Conservation (phyloP, 2,329 filamentous ascomycete species). For the Claviceps monticola region DNA sequence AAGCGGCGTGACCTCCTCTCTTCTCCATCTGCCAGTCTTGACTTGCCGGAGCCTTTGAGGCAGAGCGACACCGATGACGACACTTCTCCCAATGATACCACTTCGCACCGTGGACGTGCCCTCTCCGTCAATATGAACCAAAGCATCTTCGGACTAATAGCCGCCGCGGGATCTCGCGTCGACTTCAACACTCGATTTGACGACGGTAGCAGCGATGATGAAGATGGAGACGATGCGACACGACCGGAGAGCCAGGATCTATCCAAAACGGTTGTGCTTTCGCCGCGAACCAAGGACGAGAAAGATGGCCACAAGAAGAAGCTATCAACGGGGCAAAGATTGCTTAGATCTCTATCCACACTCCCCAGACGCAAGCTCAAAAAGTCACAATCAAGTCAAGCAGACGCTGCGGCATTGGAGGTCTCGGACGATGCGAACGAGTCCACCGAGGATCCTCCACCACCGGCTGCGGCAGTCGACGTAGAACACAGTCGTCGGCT, state of each 20-base stretch:
- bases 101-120: constrained; percentile 28
- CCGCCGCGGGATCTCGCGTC: constrained; percentile 68
- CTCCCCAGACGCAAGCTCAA: constrained; percentile 33
- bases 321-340: constrained; percentile 45
- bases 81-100: constrained; percentile 25
- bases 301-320: constrained; percentile 37
- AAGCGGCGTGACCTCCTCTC: constrained; percentile 25
- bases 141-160: constrained; percentile 85
- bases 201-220: constrained; percentile 67
- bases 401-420: constrained; percentile 23
- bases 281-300: constrained; percentile 18
- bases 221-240: constrained; percentile 38
- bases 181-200: constrained; percentile 75
- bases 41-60: constrained; percentile 40
- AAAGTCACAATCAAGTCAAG: constrained; percentile 27
- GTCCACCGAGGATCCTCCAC: constrained; percentile 11
- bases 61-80: constrained; percentile 36
- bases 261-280: constrained; percentile 29
- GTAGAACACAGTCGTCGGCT: constrained; percentile 30
- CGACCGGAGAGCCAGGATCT: constrained; percentile 30
- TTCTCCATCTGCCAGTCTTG: constrained; percentile 18
- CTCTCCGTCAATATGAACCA: constrained; percentile 73
- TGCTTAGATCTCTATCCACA: constrained; percentile 51
- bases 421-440: constrained; percentile 15
- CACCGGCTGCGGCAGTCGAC: constrained; percentile 10